phyloP scores from a whole-genome alignment of 176 grass and related monocot species.

The Dactylis glomerata region DNA sequence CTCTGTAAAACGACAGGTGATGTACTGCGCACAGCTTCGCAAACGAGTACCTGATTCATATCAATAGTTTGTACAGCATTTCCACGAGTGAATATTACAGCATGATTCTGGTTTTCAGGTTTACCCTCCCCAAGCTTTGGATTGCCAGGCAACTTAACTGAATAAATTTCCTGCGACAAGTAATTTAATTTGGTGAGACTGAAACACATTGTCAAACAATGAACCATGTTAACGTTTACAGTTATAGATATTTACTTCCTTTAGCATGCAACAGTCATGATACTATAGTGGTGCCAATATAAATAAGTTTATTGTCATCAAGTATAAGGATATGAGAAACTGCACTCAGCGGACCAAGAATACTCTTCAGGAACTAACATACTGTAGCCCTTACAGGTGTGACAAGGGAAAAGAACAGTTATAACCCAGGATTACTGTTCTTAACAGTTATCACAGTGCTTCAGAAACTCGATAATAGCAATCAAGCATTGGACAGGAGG shows the following conservation, averaged over 20 bases:
- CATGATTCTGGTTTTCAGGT: slow-evolving; percentile 98
- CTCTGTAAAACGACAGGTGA: not conserved
- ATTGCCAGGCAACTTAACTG: slow-evolving; percentile 84
- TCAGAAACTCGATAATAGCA: not conserved
- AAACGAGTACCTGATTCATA: slow-evolving; percentile 83
- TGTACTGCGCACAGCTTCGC: not conserved
- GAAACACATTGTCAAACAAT: slow-evolving; percentile 7
- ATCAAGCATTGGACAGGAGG: not conserved
- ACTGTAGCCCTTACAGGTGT: not conserved
- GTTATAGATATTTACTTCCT: not conserved
- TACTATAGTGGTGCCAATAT: not conserved
- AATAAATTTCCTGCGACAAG: slow-evolving; percentile 76
- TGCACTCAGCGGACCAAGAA: slow-evolving; percentile 21
- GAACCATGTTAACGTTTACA: not conserved
- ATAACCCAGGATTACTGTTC: slow-evolving; percentile 5
- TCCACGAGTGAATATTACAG: slow-evolving; percentile 88
- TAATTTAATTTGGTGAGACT: slow-evolving; percentile 16
- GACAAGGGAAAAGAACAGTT: not conserved
- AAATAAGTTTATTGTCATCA: not conserved
- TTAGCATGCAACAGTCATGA: not conserved
- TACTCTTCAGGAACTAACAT: not conserved
- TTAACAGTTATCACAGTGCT: not conserved
- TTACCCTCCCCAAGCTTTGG: slow-evolving; percentile 91
- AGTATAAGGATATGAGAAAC: not conserved
- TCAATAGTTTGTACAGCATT: slow-evolving; percentile 96